phyloP scores from a whole-genome alignment of 202 grass and related monocot species.

The Saccharum hybrid region DNA sequence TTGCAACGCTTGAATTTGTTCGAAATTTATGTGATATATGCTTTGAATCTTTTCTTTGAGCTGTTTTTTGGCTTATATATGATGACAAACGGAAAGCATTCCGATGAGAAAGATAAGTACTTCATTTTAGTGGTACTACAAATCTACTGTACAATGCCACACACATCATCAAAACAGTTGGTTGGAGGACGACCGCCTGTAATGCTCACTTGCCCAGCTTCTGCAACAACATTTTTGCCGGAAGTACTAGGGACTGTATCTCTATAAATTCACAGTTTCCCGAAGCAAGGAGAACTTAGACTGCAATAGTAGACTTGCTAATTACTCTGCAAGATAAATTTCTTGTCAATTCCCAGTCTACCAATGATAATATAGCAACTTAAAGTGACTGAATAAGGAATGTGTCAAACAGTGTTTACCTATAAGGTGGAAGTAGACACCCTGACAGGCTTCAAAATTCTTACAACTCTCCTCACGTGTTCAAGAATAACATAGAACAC shows the following conservation, averaged over 20 bases:
- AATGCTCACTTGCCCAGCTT: neutral
- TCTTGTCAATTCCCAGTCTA: neutral
- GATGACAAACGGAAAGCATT: neutral
- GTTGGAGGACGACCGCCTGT: neutral
- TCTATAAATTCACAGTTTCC: conserved; percentile 27
- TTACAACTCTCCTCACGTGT: conserved; percentile 44
- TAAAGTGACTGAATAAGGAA: neutral
- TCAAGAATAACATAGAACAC: conserved; percentile 51
- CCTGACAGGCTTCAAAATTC: conserved; percentile 60
- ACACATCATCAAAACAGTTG: conserved; percentile 23
- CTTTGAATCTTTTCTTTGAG: too few relatives aligned
- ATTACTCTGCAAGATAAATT: neutral
- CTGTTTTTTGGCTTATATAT: too few relatives aligned
- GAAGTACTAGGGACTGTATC: neutral
- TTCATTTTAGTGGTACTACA: neutral
- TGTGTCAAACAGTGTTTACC: conserved; percentile 28
- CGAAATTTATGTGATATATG: neutral
- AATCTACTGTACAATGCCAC: neutral
- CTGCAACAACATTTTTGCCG: neutral
- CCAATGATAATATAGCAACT: neutral
- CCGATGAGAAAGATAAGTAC: neutral
- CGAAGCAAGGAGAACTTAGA: neutral
- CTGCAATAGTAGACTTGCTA: neutral
- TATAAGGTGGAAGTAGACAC: conserved; percentile 49
- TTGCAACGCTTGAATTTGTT: neutral